These are phyloP conservation scores for Aspergillus baeticus DNA, from an alignment of 495 filamentous ascomycete genomes.

Conservation along the genomic window DNA sequence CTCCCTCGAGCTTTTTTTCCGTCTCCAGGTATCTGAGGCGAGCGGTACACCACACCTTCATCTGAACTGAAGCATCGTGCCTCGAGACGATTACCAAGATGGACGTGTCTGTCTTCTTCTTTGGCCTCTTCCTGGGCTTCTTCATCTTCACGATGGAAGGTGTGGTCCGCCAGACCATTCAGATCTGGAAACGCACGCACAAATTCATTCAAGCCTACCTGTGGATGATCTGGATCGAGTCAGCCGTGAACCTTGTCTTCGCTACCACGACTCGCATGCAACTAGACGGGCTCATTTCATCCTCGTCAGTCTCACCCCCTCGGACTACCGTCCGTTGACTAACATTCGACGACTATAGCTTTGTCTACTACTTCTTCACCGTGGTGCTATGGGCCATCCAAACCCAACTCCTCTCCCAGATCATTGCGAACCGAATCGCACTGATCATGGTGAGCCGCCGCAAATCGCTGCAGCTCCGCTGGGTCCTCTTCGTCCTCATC, in stretches of 20 bases:
- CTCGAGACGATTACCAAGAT: background rate
- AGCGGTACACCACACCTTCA: background rate
- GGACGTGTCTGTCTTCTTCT: constrained; percentile 11
- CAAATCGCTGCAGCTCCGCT: constrained; percentile 32
- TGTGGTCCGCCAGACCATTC: background rate
- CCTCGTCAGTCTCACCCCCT: background rate
- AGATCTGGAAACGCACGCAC: constrained; percentile 3
- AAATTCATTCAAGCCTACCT: constrained; percentile 21
- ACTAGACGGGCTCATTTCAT: constrained; percentile 27
- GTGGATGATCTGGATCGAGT: constrained; percentile 43
- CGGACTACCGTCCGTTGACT: background rate
- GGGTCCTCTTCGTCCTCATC: constrained; percentile 40
- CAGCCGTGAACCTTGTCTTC: constrained; percentile 35
- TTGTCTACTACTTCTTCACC: constrained; percentile 15
- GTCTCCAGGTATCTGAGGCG: too few relatives aligned
- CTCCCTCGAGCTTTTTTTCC: too few relatives aligned
- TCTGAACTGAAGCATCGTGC: background rate
- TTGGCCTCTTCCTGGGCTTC: constrained; percentile 10
- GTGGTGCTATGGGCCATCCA: constrained; percentile 38
- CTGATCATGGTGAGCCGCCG: constrained; percentile 33
- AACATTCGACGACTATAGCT: background rate
- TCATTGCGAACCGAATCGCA: constrained; percentile 48
- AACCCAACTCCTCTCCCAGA: constrained; percentile 45
- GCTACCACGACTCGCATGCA: constrained; percentile 38
- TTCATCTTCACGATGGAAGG: constrained; percentile 8